Base-by-base conservation (phyloP, 2,329 filamentous ascomycete species). In the Ophiostoma pallidulum region DNA sequence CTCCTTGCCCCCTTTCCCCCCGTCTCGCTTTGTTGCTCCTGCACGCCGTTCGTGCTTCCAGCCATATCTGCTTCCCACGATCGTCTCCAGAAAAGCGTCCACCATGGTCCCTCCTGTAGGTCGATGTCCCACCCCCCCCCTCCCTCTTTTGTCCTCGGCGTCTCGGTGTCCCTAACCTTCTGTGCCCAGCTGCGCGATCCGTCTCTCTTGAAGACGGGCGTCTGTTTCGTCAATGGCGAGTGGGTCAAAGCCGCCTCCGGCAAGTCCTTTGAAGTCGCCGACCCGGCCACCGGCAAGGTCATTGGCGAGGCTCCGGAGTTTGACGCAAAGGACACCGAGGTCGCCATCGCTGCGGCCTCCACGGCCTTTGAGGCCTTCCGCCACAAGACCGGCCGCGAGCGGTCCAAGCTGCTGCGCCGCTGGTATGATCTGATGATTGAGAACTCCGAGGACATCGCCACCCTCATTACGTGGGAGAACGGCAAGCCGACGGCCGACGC, bases 221-320 rank as follows among this genome's bases (percentile, higher is more conserved):
- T 79, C 51, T 78, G 80, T 59, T 96, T 91, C 62, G 82, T 97
- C 60, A 91, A 98, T 63, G 92, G 92, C 60, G 77, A 94, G 75
- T 98, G 90, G 86, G 78, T 94, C 53, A 75, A 77, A 57, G 86
- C 91, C 57, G 78, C 80, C 60, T 94, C 88, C 1, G 87, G 88
- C 61, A 82, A 94, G 75, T 95, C 88, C 39, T 98, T 97, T 65
- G 82, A 92, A 63, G 86, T 96, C 51, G 33, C 57, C 82, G 89
- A 98, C 64, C 92, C 92, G 8, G 82, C 88, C 3, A 87, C 87
- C 9, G 86, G 86, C 56, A 77, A 84, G 57, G 66, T 85, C 33
- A 90, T 97, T 57, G 89, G 86, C 49, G 86, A 79, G 20, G 84
- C 83, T 62, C 88, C 92, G 53, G 91, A 97, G 61, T 92, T 92